Base-by-base conservation (phyloP, 352 stramenopile genomes). In the Elongisporangium prolatum region DNA sequence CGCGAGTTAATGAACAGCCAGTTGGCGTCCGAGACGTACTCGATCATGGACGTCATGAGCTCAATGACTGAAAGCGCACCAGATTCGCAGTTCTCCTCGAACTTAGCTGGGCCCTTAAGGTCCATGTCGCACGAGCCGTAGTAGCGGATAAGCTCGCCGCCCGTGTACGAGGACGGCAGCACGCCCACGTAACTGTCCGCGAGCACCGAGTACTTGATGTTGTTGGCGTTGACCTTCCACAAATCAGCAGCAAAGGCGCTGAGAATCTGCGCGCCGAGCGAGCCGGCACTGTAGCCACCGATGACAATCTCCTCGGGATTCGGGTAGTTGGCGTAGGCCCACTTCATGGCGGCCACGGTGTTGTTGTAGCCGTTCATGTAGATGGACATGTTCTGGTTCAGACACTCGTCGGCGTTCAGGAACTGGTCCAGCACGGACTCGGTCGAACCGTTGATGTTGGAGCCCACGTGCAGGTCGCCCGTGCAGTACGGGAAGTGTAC, bases 401-500 rank as follows among this genome's bases (percentile, higher is more conserved):
- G 48, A 28, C 75, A 90, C 40, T 69, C 59, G 20, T 63, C 54
- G 59, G 65, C 67, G 47, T 67, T 55, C 2, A 90, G 66, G 21
- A 90, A 38, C 5, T 55, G 48, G 44, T 80, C 79, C 13, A 86
- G 28, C 2, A 50, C 24, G 21, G 61, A 74, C 55, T 82, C 72
- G 0, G 21, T 54, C 47, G 71, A 64, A 22, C 50, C 51, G 21
- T 71, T 50, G 8, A 74, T 48, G 22, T 62, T 52, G 61, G 66
- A 80, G 51, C 80, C 80, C 8, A 91, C 48, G 62, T 91, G 79
- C 52, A 91, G 59, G 63, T 89, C 80, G 25, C 80, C 80, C 48
- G 80, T 89, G 68, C 80, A 91, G 65, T 91, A 91, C 7, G 78
- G 77, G 47, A 88, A 50, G 66, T 88, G 76, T 16, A 91, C 76